A percentile compares a stretch with the other conserved stretches of the same genome.
phyloP scores from a whole-genome alignment of 192 early-diverging fungal species.

The Entophlyctis luteolus region DNA sequence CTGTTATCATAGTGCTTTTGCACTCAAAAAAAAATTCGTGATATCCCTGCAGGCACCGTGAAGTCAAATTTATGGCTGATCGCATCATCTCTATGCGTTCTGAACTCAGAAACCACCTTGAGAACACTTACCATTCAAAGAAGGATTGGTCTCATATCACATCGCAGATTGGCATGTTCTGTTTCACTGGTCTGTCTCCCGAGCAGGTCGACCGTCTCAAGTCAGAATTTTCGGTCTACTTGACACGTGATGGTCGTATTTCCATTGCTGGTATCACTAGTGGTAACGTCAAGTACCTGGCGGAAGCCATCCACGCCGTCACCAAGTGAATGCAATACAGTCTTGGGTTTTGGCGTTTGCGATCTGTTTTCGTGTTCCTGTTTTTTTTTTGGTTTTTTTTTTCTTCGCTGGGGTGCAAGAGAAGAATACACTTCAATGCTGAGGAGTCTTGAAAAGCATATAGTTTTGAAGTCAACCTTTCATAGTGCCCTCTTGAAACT shows the following conservation, averaged over 20 bases:
- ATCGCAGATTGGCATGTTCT: constrained; percentile 98
- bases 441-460: too few species aligned
- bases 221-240: constrained; percentile 83
- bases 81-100: constrained; percentile 92
- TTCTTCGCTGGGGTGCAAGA: too few species aligned
- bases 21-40: too few species aligned
- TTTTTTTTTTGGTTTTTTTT: too few species aligned
- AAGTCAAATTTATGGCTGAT: constrained; percentile 96
- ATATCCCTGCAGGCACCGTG: constrained; percentile 55
- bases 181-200: constrained; percentile 81
- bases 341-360: too few species aligned
- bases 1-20: too few species aligned
- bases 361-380: too few species aligned
- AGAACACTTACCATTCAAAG: constrained; percentile 83
- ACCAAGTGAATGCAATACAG: too few species aligned
- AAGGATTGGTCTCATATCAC: constrained; percentile 92
- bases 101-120: constrained; percentile 71
- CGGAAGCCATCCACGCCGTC: constrained; percentile 80
- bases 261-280: constrained; percentile 88
- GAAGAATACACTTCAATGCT: too few species aligned
- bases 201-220: constrained; percentile 75
- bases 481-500: too few species aligned
- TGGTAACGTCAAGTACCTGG: constrained; percentile 83
- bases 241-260: constrained; percentile 93
- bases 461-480: too few species aligned